These are phyloP conservation scores for Cutaneotrichosporon sp. DNA, from an alignment of 1,284 basidiomycete species.

Conservation along the genomic window DNA sequence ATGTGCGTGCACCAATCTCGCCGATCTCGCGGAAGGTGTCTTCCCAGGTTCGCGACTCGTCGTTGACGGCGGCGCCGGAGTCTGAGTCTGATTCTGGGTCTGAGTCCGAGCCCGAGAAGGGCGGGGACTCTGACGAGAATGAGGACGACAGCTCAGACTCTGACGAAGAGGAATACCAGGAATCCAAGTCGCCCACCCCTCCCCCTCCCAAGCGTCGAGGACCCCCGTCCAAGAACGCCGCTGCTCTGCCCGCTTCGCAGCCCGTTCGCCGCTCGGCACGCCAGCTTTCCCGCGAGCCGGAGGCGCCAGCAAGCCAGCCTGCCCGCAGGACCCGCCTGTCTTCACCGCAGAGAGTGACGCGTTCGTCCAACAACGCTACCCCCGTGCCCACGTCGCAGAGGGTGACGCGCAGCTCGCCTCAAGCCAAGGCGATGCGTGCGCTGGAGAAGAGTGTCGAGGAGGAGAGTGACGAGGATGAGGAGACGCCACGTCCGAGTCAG, in stretches of 20 bases:
- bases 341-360: not conserved
- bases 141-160: not conserved
- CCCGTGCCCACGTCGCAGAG: not conserved
- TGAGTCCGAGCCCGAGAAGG: not conserved
- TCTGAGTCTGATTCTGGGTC: no score
- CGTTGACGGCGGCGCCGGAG: not conserved
- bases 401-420: not conserved
- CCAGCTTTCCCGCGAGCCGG: slow-evolving; percentile 6
- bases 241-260: not conserved
- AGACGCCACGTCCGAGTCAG: not conserved
- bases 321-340: slow-evolving; percentile 10
- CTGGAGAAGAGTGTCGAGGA: slow-evolving; percentile 12
- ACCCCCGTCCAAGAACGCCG: slow-evolving; percentile 4
- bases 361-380: not conserved
- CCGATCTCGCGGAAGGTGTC: not conserved
- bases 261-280: slow-evolving; percentile 1
- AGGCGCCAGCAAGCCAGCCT: not conserved
- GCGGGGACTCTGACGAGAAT: not conserved
- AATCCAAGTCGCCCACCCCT: not conserved
- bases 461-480: not conserved
- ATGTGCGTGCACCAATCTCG: not conserved
- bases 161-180: not conserved
- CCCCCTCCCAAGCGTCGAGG: slow-evolving; percentile 7
- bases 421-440: slow-evolving; percentile 7
- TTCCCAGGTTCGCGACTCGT: not conserved